Percentiles rank a stretch among this genome's conserved stretches.
Conservation (phyloP, 163 green algal genomes). For the Volvox carteri region DNA sequence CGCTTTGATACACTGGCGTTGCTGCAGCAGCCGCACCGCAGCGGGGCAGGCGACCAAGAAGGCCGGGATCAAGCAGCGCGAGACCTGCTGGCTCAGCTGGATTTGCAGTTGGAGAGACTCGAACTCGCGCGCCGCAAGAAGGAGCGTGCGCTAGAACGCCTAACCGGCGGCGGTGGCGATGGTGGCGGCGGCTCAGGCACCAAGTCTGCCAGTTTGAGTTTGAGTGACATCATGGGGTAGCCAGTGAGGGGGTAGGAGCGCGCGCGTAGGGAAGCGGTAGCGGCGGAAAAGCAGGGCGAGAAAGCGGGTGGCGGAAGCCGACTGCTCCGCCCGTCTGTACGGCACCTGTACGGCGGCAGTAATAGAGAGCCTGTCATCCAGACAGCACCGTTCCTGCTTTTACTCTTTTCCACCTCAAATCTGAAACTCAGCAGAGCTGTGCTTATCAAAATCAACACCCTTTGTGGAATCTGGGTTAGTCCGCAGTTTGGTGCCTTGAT, state of each 20-base stretch:
- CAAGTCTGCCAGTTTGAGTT: not conserved
- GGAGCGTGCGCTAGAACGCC: not conserved
- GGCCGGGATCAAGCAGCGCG: constrained; percentile 7
- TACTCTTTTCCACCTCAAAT: too few species aligned
- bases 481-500: too few species aligned
- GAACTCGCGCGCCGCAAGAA: constrained; percentile 12
- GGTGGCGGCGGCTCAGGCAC: not conserved
- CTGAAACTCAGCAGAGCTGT: too few species aligned
- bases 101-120: constrained; percentile 35
- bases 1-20: not conserved
- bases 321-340: too few species aligned
- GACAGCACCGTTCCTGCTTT: too few species aligned
- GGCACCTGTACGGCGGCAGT: too few species aligned
- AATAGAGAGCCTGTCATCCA: too few species aligned
- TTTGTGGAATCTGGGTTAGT: too few species aligned
- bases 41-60: not conserved
- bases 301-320: too few species aligned
- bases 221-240: not conserved
- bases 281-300: too few species aligned
- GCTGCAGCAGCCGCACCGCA: not conserved
- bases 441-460: too few species aligned
- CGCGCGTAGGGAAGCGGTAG: too few species aligned
- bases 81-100: constrained; percentile 19
- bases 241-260: not conserved
- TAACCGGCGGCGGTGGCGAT: not conserved